Evolutionary conservation across 2,329 filamentous ascomycete species (phyloP), one percentile per base, ranked within the genome.

Genomic region (Myriosclerotinia curreyana): DNA sequence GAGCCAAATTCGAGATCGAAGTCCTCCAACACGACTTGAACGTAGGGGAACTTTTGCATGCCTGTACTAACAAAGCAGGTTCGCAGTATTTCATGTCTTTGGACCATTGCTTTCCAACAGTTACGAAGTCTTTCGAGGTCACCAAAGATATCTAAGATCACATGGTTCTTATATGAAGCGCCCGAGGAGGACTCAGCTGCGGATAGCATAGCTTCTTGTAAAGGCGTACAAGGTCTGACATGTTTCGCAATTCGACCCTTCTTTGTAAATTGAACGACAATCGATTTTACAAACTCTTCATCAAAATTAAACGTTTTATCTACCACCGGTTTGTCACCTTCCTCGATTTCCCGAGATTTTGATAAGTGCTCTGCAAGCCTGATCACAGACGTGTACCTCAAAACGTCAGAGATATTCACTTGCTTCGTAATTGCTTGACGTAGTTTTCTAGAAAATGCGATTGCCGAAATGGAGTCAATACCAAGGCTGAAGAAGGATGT

Each of bases 141-240:
- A 0, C 80, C 78, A 5, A 75, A 76, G 8, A 96, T 73, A 7
- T 81, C 79, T 66, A 96, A 83, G 0, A 88, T 75, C 64, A 91
- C 85, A 55, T 83, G 84, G 73, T 96, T 96, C 71, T 83, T 86
- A 73, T 96, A 96, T 2, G 86, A 80, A 1, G 77, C 76, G 14
- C 77, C 74, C 1, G 75, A 75, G 2, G 67, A 79, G 70, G 77
- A 76, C 5, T 74, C 69, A 34, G 77, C 77, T 11, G 85, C 83
- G 3, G 86, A 87, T 0, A 96, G 79, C 92, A 96, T 96, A 0
- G 88, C 89, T 77, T 96, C 90, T 74, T 97, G 93, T 0, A 97
- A 78, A 0, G 92, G 90, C 1, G 92, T 96, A 73, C 93, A 96
- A 0, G 92, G 92, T 6, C 93, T 77, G 11, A 96, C 80, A 1